These are phyloP conservation scores for Mycosarcoma maydis DNA, from an alignment of 1,284 basidiomycete genomes.

Conservation along the genomic window DNA sequence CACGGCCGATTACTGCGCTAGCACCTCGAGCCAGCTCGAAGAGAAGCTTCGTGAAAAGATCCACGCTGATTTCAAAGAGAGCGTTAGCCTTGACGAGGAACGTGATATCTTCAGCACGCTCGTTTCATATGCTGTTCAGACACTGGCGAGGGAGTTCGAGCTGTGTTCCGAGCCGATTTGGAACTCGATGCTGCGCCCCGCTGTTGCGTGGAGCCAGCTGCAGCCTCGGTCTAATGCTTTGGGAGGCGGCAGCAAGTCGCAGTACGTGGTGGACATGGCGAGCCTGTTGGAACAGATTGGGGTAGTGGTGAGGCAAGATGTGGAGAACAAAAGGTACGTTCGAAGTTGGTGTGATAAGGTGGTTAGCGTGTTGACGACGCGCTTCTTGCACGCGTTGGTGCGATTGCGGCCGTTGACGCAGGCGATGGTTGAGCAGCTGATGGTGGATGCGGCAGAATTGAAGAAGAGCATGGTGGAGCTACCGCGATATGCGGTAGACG, in stretches of 20 bases:
- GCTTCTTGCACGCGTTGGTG: constrained; percentile 53
- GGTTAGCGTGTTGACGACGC: constrained; percentile 40
- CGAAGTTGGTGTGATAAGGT: constrained; percentile 65
- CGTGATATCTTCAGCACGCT: constrained; percentile 77
- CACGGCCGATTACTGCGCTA: constrained; percentile 96
- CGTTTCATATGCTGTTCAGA: constrained; percentile 52
- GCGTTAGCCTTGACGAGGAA: constrained; percentile 83
- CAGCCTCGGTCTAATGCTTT: constrained; percentile 8
- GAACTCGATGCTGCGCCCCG: constrained; percentile 59
- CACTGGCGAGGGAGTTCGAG: constrained; percentile 53
- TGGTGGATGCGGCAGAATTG: constrained; percentile 50
- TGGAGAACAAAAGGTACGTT: constrained; percentile 64
- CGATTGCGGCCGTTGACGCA: constrained; percentile 54
- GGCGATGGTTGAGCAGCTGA: constrained; percentile 52
- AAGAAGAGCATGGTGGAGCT: constrained; percentile 52
- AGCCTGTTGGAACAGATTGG: constrained; percentile 59
- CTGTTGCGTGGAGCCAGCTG: constrained; percentile 51
- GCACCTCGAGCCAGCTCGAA: constrained; percentile 90
- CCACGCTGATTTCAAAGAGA: constrained; percentile 76
- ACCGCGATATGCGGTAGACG: constrained; percentile 54
- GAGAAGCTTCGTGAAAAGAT: constrained; percentile 88
- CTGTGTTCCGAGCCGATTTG: constrained; percentile 57
- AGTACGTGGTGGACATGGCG: constrained; percentile 60
- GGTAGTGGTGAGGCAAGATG: constrained; percentile 61
- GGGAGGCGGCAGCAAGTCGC: constrained; percentile 24